Conservation (phyloP, 179 eudicot genomes). For the Vitellaria paradoxa region DNA sequence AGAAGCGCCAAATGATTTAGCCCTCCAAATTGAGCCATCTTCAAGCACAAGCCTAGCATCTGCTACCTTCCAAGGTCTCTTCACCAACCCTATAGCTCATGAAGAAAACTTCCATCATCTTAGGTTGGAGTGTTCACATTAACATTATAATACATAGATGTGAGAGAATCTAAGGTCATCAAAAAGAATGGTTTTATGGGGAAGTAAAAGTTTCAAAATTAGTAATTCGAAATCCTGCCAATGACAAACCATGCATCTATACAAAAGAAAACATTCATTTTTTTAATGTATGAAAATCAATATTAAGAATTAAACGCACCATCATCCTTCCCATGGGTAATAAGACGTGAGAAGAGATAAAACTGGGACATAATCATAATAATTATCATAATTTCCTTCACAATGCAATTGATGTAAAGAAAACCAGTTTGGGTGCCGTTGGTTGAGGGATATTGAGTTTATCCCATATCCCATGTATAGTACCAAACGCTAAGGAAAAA, state of each 20-base stretch:
- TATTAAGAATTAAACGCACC: not conserved
- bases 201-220: not conserved
- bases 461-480: no score
- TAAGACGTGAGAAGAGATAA: not conserved
- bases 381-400: not conserved
- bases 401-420: not conserved
- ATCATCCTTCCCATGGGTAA: not conserved
- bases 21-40: conserved; percentile 95
- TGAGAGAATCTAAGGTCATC: not conserved
- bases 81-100: conserved; percentile 36
- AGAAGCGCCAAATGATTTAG: conserved; percentile 93
- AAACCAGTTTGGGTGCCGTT: not conserved
- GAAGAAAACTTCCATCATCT: not conserved
- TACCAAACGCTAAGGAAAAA: no score
- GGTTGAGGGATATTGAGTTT: no score
- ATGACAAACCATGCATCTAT: not conserved
- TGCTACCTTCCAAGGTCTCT: conserved; percentile 90
- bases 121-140: not conserved
- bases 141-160: not conserved
- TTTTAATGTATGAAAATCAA: not conserved
- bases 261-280: not conserved
- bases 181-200: not conserved
- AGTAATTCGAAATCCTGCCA: not conserved
- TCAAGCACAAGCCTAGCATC: conserved; percentile 96
- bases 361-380: not conserved